Base-by-base conservation (phyloP, 1,284 basidiomycete species). In the Garcileccinum viscosum region DNA sequence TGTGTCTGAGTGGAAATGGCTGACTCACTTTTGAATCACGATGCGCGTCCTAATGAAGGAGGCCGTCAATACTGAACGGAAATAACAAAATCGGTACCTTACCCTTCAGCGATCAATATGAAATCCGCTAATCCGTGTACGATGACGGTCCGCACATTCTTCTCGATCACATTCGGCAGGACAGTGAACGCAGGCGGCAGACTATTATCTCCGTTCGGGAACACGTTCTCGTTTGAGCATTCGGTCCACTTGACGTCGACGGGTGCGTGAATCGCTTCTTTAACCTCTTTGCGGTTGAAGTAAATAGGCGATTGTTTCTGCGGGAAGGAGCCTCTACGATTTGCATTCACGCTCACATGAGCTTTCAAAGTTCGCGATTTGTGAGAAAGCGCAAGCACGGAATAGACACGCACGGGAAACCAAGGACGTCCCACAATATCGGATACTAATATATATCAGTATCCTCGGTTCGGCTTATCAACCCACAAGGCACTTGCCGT, bases 51-150 rank as follows among this genome's bases (percentile, higher is more conserved):
- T 89, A n/a, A 30, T 58, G 15, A 58, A 58, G 69, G 4, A n/a
- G n/a, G 47, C 7, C 53, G 30, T 58, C 30, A 58, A 17, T 32
- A 24, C 53, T 27, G 9, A 58, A 58, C 53, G 15, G 14, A 50
- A 14, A 24, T n/a, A 24, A 50, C 44, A n/a, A 66, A 33, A 27
- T 44, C n/a, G n/a, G n/a, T n/a, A 76, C 87, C 32, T 71, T 71
- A 91, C 89, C 92, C 93, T 72, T 92, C 89, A 12, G 91, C 87
- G 64, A 93, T 92, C 58, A 92, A 80, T 70, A 90, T 85, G 72
- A 88, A 93, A 78, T 93, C 92, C 1, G 87, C 90, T 63, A 92
- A 81, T 0, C 93, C 93, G 70, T 94, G 92, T 6, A 88, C 84
- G 67, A 94, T 88, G 17, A 94, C 89, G 4, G 85, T 87, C 62